Evolutionary conservation across 164 flowering plant species (phyloP).

Genomic region (Vitis amurensis): DNA sequence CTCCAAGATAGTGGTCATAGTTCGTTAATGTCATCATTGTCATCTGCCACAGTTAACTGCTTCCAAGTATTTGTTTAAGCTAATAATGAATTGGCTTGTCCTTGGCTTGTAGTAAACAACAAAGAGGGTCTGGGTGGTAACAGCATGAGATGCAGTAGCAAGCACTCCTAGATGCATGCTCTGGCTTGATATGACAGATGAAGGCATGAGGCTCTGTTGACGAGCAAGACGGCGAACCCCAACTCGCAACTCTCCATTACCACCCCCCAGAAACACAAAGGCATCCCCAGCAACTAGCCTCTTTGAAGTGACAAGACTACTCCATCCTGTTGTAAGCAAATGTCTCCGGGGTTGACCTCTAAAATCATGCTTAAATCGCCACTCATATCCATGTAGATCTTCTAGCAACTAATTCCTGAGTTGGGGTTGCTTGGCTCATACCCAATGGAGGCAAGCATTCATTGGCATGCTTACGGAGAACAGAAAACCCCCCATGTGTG

Average conservation of each 20-base stretch:
- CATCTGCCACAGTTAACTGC: conserved; percentile 36
- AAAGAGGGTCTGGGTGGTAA: conserved; percentile 50
- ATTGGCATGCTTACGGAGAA: conserved; percentile 86
- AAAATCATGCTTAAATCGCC: conserved; percentile 71
- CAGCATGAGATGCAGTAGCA: conserved; percentile 73
- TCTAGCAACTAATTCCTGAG: conserved; percentile 64
- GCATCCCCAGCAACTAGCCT: conserved; percentile 71
- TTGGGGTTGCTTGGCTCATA: conserved; percentile 61
- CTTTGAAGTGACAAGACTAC: conserved; percentile 67
- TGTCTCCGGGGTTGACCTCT: conserved; percentile 56
- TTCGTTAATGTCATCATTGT: too few relatives aligned
- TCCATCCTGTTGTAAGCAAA: conserved; percentile 76
- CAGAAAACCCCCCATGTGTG: conserved; percentile 98
- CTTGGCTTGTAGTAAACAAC: conserved; percentile 70
- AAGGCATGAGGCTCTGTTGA: conserved; percentile 57
- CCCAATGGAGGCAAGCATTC: conserved; percentile 87
- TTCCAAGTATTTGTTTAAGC: conserved; percentile 57
- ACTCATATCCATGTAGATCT: conserved; percentile 73
- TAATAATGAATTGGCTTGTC: conserved; percentile 65
- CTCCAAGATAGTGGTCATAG: too few relatives aligned
- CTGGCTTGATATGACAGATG: conserved; percentile 72
- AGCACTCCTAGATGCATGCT: conserved; percentile 83
- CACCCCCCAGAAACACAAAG: conserved; percentile 70
- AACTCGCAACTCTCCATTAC: conserved; percentile 57
- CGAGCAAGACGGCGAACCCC: conserved; percentile 63